Percentiles rank a stretch among this genome's conserved stretches.
These are phyloP conservation scores for Lepiota brunneoincarnata DNA, from an alignment of 768 basidiomycete species.

Conservation along the genomic window DNA sequence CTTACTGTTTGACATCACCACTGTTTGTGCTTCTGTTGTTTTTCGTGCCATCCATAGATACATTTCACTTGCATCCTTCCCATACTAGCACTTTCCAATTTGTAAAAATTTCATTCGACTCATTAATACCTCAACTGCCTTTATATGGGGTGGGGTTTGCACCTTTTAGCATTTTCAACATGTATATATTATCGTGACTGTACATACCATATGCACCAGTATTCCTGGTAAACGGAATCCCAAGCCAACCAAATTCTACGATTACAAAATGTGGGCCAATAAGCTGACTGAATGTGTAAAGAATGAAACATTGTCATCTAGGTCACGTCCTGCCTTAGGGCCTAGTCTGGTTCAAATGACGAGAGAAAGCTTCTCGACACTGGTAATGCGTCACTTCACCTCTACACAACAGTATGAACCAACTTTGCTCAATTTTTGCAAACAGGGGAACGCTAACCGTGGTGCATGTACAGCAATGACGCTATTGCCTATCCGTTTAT, in stretches of 20 bases:
- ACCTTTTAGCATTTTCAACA: too few relatives aligned
- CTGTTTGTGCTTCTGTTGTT: not conserved
- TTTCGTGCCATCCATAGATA: too few relatives aligned
- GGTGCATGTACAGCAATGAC: slow-evolving; percentile 94
- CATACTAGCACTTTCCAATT: too few relatives aligned
- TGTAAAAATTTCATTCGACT: too few relatives aligned
- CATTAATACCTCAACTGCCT: too few relatives aligned
- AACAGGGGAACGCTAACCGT: slow-evolving; percentile 44
- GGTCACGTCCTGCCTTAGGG: not conserved
- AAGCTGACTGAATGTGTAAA: too few relatives aligned
- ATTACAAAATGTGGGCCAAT: too few relatives aligned
- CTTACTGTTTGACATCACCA: not conserved
- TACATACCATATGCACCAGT: too few relatives aligned
- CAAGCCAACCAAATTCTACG: not conserved
- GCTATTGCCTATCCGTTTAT: slow-evolving; percentile 89
- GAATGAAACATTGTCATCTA: not conserved
- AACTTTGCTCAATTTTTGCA: not conserved
- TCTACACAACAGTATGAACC: slow-evolving; percentile 35
- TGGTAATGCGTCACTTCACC: slow-evolving; percentile 98
- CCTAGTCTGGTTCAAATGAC: slow-evolving; percentile 42
- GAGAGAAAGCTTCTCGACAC: slow-evolving; percentile 83
- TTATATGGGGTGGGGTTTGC: too few relatives aligned
- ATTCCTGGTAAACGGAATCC: too few relatives aligned
- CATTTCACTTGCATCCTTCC: too few relatives aligned
- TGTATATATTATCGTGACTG: too few relatives aligned